Percentiles rank a stretch among this genome's conserved stretches.
Evolutionary conservation across 768 basidiomycete species (phyloP).

Genomic region (Tubosaeta sp.): DNA sequence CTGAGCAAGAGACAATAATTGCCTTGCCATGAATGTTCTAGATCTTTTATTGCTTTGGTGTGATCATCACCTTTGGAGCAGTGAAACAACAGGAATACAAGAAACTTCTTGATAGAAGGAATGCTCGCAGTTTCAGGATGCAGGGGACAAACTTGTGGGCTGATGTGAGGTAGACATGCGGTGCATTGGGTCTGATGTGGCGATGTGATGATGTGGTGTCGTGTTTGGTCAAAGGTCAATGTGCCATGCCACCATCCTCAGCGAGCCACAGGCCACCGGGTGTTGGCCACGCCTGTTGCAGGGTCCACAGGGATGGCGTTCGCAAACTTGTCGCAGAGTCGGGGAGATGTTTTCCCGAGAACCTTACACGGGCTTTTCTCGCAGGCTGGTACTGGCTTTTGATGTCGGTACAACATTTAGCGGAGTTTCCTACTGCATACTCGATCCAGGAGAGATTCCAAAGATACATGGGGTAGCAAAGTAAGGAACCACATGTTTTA

Average conservation of each 20-base stretch:
- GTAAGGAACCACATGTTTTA: constrained; percentile 9
- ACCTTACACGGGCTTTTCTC: constrained; percentile 34
- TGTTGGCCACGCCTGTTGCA: too few relatives aligned
- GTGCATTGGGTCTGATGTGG: too few relatives aligned
- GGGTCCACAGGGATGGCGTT: not conserved
- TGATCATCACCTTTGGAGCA: constrained; percentile 74
- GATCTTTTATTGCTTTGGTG: constrained; percentile 53
- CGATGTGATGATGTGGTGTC: too few relatives aligned
- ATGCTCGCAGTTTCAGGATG: constrained; percentile 41
- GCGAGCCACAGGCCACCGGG: too few relatives aligned
- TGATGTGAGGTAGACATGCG: too few relatives aligned
- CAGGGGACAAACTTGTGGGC: too few relatives aligned
- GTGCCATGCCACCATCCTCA: too few relatives aligned
- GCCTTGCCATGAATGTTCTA: constrained; percentile 60
- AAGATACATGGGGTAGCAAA: constrained; percentile 25
- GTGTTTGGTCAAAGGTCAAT: too few relatives aligned
- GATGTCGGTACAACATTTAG: constrained; percentile 33
- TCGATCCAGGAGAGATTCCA: constrained; percentile 34
- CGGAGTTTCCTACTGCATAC: constrained; percentile 35
- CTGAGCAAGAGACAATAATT: constrained; percentile 30
- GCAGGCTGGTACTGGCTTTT: constrained; percentile 38
- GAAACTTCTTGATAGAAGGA: constrained; percentile 59
- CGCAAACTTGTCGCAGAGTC: not conserved
- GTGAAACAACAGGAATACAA: constrained; percentile 75
- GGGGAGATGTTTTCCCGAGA: constrained; percentile 1